A percentile compares a stretch with the other conserved stretches of the same genome.
Conservation (phyloP, 108 stramenopile species). For the Nannochloropsis gaditana region DNA sequence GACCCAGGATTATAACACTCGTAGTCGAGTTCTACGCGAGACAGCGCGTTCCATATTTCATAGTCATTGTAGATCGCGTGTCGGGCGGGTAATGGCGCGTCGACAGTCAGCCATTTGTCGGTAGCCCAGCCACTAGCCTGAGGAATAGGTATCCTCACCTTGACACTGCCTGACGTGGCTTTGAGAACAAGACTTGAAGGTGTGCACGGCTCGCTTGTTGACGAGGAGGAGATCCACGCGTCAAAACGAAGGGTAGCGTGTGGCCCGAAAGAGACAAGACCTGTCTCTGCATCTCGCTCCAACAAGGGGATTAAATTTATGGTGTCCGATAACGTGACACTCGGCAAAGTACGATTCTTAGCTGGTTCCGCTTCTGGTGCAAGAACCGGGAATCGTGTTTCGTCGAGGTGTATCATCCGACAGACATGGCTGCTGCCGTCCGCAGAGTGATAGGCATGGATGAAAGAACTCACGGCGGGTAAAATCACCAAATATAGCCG, state of each 20-base stretch:
- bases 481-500: neutral
- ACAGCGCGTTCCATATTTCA: conserved; percentile 5
- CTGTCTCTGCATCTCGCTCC: neutral
- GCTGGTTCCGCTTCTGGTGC: neutral
- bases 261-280: neutral
- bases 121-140: neutral
- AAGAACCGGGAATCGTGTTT: neutral
- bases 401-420: conserved; percentile 1
- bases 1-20: neutral
- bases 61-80: neutral
- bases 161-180: neutral
- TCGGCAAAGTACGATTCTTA: neutral
- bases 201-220: neutral
- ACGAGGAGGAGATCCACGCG: neutral
- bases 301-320: neutral
- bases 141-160: neutral
- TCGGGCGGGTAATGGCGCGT: neutral
- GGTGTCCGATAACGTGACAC: neutral
- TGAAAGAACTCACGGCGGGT: neutral
- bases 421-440: neutral
- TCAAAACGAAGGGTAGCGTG: neutral
- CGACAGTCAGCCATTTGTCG: neutral
- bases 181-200: neutral
- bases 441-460: neutral
- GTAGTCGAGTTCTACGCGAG: conserved; percentile 8